Conservation (phyloP, 2,329 filamentous ascomycete genomes). For the Stenocarpella maydis region DNA sequence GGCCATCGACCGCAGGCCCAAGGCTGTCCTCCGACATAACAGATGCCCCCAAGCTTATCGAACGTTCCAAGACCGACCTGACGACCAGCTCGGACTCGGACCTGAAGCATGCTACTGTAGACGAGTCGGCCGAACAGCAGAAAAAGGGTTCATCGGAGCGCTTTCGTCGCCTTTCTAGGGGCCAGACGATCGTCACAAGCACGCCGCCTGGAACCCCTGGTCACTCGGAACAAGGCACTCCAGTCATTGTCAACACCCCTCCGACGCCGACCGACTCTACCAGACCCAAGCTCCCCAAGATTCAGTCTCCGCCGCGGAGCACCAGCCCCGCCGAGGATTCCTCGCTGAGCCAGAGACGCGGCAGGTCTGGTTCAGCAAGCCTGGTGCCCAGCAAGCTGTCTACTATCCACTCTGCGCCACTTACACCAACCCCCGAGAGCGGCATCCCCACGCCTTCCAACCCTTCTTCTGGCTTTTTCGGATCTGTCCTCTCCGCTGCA, state of each 20-base stretch:
- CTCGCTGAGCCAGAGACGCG: constrained; percentile 74
- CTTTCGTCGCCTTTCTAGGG: constrained; percentile 42
- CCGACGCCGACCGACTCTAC: constrained; percentile 66
- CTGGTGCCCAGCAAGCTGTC: constrained; percentile 87
- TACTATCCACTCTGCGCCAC: constrained; percentile 73
- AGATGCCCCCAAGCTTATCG: constrained; percentile 30
- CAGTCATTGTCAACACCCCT: constrained; percentile 70
- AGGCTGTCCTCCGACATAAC: constrained; percentile 25
- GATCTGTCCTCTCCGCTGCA: constrained; percentile 88
- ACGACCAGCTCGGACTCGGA: constrained; percentile 12
- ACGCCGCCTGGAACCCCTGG: constrained; percentile 58
- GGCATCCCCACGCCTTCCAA: constrained; percentile 57
- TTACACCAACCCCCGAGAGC: constrained; percentile 79
- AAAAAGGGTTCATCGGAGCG: constrained; percentile 38
- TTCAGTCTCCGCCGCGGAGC: constrained; percentile 39
- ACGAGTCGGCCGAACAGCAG: constrained; percentile 32
- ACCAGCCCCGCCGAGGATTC: constrained; percentile 44
- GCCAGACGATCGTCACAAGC: constrained; percentile 44
- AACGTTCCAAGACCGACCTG: constrained; percentile 10
- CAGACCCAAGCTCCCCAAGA: constrained; percentile 36
- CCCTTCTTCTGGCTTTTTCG: constrained; percentile 83
- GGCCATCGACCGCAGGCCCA: constrained; percentile 31
- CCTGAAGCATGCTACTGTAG: constrained; percentile 34
- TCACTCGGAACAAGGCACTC: constrained; percentile 52
- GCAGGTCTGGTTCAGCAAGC: constrained; percentile 61